Conservation (phyloP, 768 basidiomycete species). For the Psilocybe tampanensis region DNA sequence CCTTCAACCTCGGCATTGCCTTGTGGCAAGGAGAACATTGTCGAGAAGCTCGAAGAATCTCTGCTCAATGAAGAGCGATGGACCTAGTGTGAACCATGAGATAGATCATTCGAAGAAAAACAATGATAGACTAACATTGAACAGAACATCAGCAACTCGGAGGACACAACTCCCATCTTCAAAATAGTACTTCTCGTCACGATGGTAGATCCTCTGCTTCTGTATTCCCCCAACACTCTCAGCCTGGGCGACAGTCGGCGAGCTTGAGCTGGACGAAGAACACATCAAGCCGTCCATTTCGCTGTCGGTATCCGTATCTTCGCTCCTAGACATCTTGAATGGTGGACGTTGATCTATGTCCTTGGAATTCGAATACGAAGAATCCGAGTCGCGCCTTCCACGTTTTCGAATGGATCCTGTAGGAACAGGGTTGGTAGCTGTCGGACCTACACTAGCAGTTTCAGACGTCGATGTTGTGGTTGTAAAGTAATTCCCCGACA, state of each 20-base stretch:
- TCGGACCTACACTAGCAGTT: not conserved
- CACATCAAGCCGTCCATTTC: constrained; percentile 18
- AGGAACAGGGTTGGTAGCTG: not conserved
- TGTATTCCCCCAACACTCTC: not conserved
- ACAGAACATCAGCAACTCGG: constrained; percentile 62
- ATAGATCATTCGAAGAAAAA: not conserved
- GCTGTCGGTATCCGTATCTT: constrained; percentile 20
- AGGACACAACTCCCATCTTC: constrained; percentile 71
- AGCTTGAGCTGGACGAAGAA: constrained; percentile 1
- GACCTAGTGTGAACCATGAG: constrained; percentile 40
- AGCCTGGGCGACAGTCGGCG: not conserved
- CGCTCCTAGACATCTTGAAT: constrained; percentile 22
- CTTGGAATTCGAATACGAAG: too few species aligned
- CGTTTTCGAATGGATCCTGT: constrained; percentile 16
- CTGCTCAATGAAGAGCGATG: constrained; percentile 62
- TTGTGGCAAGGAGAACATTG: constrained; percentile 71
- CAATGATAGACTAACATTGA: constrained; percentile 52
- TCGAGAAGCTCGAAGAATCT: constrained; percentile 64
- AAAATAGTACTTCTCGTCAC: constrained; percentile 64
- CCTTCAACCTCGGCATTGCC: constrained; percentile 56
- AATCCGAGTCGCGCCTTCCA: constrained; percentile 24
- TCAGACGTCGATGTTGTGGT: not conserved
- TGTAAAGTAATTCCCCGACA: not conserved
- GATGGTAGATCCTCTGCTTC: constrained; percentile 9
- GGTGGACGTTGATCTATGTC: constrained; percentile 15